These are phyloP conservation scores for Ustilago lituana DNA, from an alignment of 1,284 basidiomycete genomes.

Conservation along the genomic window DNA sequence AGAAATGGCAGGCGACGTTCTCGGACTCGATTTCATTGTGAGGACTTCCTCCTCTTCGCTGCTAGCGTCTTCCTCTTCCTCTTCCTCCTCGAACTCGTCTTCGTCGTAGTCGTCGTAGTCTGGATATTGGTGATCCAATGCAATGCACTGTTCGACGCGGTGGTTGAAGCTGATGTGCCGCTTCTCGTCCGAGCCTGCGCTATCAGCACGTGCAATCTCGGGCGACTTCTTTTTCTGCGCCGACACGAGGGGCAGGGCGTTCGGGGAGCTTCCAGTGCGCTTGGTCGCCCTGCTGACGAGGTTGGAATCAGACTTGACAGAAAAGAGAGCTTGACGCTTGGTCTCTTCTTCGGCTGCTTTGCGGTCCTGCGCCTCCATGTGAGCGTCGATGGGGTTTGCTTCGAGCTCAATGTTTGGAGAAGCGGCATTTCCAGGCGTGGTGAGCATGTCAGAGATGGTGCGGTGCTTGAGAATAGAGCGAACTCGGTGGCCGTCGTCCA, in stretches of 20 bases:
- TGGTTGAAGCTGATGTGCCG: conserved; percentile 97
- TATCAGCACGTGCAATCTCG: conserved; percentile 37
- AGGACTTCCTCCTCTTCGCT: conserved; percentile 72
- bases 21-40: conserved; percentile 56
- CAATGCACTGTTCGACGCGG: conserved; percentile 95
- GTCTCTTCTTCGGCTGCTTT: conserved; percentile 25
- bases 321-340: conserved; percentile 39
- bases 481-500: conserved; percentile 67
- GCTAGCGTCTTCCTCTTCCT: conserved; percentile 70
- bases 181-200: conserved; percentile 67
- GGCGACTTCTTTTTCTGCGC: conserved; percentile 37
- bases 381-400: conserved; percentile 38
- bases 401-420: conserved; percentile 71
- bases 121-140: conserved; percentile 73
- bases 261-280: conserved; percentile 42
- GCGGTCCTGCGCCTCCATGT: conserved; percentile 54
- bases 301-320: conserved; percentile 57
- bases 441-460: conserved; percentile 87
- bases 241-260: conserved; percentile 33
- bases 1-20: conserved; percentile 44
- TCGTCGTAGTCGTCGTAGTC: conserved; percentile 62
- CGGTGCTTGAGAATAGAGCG: conserved; percentile 98
- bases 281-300: conserved; percentile 36
- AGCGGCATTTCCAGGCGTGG: conserved; percentile 67
- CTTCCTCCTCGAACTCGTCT: conserved; percentile 68